Percentiles rank a stretch among this genome's conserved stretches.
These are phyloP conservation scores for Cyberlindnera subsufficiens DNA, from an alignment of 805 yeast genomes.

Conservation along the genomic window DNA sequence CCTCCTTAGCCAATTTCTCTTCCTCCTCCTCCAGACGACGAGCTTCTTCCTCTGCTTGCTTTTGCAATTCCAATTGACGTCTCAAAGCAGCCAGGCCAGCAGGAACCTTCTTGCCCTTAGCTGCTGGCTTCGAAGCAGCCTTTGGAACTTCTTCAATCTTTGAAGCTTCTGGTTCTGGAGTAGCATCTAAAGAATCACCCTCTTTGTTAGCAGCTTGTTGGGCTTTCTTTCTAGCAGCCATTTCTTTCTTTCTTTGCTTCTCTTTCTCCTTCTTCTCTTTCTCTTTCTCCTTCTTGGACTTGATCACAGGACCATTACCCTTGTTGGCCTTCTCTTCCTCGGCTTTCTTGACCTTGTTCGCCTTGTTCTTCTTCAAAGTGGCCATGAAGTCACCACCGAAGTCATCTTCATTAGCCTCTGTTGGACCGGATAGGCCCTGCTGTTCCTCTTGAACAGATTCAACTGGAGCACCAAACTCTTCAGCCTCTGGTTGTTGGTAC, in stretches of 20 bases:
- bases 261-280: conserved; percentile 92
- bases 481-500: conserved; percentile 43
- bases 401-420: conserved; percentile 33
- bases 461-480: conserved; percentile 43
- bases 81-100: conserved; percentile 90
- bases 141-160: conserved; percentile 25
- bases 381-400: conserved; percentile 71
- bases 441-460: conserved; percentile 21
- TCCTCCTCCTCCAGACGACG: conserved; percentile 72
- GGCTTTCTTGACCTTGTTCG: conserved; percentile 64
- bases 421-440: conserved; percentile 24
- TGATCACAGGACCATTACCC: conserved; percentile 61
- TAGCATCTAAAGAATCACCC: conserved; percentile 11
- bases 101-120: conserved; percentile 68
- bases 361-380: conserved; percentile 73
- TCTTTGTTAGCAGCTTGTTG: conserved; percentile 14
- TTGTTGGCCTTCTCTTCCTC: conserved; percentile 42
- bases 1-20: conserved; percentile 42
- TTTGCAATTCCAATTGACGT: conserved; percentile 82
- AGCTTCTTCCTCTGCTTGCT: conserved; percentile 83
- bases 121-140: conserved; percentile 32
- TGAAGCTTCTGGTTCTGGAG: conserved; percentile 23
- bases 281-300: conserved; percentile 90
- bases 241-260: conserved; percentile 85
- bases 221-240: conserved; percentile 75